These are phyloP conservation scores for Phytophthora lateralis DNA, from an alignment of 352 stramenopile genomes.

Conservation along the genomic window DNA sequence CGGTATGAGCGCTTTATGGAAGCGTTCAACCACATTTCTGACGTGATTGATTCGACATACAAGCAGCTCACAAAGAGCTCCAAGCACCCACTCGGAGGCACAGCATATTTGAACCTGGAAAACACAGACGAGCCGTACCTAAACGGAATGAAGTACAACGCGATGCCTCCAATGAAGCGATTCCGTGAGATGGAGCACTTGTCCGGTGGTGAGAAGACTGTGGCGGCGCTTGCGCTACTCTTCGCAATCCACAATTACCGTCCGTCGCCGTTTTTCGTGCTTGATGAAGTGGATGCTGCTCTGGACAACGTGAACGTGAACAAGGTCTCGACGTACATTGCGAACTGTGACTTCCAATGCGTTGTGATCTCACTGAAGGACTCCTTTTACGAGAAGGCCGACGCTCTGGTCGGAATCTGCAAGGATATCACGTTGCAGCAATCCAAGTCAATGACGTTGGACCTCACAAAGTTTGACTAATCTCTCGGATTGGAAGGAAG, in stretches of 20 bases:
- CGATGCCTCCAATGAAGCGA: constrained; percentile 99
- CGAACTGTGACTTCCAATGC: constrained; percentile 96
- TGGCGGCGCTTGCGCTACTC: constrained; percentile 97
- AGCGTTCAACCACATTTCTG: constrained; percentile 94
- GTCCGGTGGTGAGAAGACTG: constrained; percentile 98
- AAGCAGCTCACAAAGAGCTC: constrained; percentile 98
- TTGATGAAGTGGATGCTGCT: constrained; percentile 99
- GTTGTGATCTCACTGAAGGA: constrained; percentile 99
- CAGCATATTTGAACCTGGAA: constrained; percentile 85
- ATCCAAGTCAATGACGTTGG: constrained; percentile 78
- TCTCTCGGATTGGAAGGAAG: neutral
- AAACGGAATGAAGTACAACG: constrained; percentile 99
- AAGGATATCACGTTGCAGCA: constrained; percentile 82
- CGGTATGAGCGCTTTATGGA: constrained; percentile 91
- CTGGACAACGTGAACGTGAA: constrained; percentile 99
- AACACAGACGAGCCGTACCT: constrained; percentile 96
- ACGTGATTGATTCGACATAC: constrained; percentile 95
- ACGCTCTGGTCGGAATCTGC: constrained; percentile 93
- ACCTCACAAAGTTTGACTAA: constrained; percentile 78
- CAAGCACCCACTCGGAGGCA: constrained; percentile 94
- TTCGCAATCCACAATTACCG: constrained; percentile 99
- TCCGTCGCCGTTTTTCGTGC: constrained; percentile 98
- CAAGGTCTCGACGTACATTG: constrained; percentile 98
- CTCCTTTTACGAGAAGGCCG: constrained; percentile 96
- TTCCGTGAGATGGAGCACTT: constrained; percentile 99